Conservation (phyloP, 2,329 filamentous ascomycete genomes). For the Botryotinia narcissicola region DNA sequence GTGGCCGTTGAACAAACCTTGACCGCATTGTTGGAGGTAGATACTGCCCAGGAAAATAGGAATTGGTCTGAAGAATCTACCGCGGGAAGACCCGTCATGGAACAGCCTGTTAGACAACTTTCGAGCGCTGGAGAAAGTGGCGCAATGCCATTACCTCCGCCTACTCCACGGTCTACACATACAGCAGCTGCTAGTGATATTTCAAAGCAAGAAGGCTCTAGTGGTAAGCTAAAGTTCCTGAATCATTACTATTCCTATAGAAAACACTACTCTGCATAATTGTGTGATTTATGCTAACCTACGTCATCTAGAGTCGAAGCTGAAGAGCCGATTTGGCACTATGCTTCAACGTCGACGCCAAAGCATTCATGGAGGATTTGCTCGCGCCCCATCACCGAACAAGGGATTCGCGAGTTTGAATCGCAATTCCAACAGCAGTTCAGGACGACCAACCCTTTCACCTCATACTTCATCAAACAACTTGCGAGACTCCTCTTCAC, state of each 20-base stretch:
- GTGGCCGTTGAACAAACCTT: conserved; percentile 75
- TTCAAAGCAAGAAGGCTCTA: conserved; percentile 24
- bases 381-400: conserved; percentile 51
- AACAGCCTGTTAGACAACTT: conserved; percentile 35
- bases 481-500: conserved; percentile 48
- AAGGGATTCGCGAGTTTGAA: conserved; percentile 57
- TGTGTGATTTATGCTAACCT: neutral
- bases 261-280: neutral
- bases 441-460: conserved; percentile 49
- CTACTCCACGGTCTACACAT: conserved; percentile 31
- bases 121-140: conserved; percentile 31
- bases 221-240: conserved; percentile 7
- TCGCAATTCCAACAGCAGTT: conserved; percentile 60
- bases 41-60: conserved; percentile 83
- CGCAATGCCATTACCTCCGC: conserved; percentile 31
- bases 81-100: conserved; percentile 39
- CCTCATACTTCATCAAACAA: conserved; percentile 60
- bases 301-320: conserved; percentile 48
- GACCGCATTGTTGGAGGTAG: conserved; percentile 79
- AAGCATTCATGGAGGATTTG: conserved; percentile 62
- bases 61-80: conserved; percentile 55
- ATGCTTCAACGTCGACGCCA: conserved; percentile 65
- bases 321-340: conserved; percentile 65
- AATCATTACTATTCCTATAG: neutral
- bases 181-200: conserved; percentile 35